Conservation (phyloP, 1,139 yeast species). For the Suhomyces choctaworum region DNA sequence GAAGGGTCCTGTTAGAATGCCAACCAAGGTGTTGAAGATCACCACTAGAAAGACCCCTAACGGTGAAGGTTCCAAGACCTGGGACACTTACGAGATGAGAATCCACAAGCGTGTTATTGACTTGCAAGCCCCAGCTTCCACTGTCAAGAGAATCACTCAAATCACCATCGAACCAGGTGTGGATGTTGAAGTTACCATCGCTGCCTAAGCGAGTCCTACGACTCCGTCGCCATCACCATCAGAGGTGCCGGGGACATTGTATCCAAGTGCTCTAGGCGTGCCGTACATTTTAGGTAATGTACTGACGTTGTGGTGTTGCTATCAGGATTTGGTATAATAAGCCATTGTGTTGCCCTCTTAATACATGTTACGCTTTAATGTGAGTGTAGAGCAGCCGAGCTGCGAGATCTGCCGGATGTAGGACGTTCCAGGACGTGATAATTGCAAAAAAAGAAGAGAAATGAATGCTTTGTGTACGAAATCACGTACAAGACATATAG, state of each 20-base stretch:
- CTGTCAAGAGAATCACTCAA: constrained; percentile 95
- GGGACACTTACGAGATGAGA: constrained; percentile 99
- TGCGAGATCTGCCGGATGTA: no score
- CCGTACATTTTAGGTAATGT: constrained; percentile 49
- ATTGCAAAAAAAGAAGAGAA: no score
- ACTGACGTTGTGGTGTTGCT: constrained; percentile 66
- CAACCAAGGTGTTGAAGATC: constrained; percentile 98
- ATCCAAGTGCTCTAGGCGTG: constrained; percentile 61
- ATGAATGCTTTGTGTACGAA: no score
- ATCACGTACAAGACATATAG: no score
- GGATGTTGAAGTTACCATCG: constrained; percentile 35
- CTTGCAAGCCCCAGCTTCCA: constrained; percentile 94
- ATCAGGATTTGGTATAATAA: constrained; percentile 51
- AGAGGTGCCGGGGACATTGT: constrained; percentile 22
- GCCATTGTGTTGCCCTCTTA: constrained; percentile 16
- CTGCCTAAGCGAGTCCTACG: constrained; percentile 24
- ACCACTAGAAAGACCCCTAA: constrained; percentile 99
- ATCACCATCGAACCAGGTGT: constrained; percentile 69
- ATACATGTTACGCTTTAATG: constrained; percentile 14
- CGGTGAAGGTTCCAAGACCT: constrained; percentile 99
- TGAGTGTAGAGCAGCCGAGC: no score
- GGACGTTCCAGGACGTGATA: no score
- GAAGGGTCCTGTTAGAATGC: constrained; percentile 99
- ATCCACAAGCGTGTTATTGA: constrained; percentile 99
- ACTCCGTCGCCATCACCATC: constrained; percentile 8